phyloP scores from a whole-genome alignment of 768 basidiomycete species.

The Termitomyces sp. region DNA sequence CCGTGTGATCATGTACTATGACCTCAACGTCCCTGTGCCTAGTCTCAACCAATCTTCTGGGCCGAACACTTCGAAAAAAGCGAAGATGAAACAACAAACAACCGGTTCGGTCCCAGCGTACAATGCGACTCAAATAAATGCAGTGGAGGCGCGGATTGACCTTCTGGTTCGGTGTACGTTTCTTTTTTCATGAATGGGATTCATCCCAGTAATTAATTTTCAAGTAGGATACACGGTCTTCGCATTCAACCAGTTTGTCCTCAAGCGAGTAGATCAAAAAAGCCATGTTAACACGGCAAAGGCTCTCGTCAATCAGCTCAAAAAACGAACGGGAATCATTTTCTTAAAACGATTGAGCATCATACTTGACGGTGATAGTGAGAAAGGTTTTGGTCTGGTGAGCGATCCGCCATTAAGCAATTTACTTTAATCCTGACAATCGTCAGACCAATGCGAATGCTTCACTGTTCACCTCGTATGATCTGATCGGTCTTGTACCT shows the following conservation, averaged over 20 bases:
- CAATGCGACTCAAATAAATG: conserved; percentile 49
- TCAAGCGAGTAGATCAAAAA: conserved; percentile 69
- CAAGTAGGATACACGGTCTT: conserved; percentile 86
- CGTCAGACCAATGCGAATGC: conserved; percentile 67
- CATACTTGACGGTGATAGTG: conserved; percentile 75
- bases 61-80: conserved; percentile 42
- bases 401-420: conserved; percentile 14
- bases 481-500: conserved; percentile 72
- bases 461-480: conserved; percentile 57
- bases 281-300: conserved; percentile 62
- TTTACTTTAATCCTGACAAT: neutral
- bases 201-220: conserved; percentile 7
- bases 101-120: conserved; percentile 26
- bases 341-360: conserved; percentile 78
- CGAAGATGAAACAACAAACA: conserved; percentile 40
- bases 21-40: conserved; percentile 58
- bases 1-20: conserved; percentile 44
- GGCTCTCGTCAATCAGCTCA: conserved; percentile 52
- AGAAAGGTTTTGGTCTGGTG: conserved; percentile 82
- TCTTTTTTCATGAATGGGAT: neutral
- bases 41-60: conserved; percentile 21
- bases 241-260: conserved; percentile 68
- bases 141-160: conserved; percentile 61
- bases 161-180: conserved; percentile 67
- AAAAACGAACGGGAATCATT: conserved; percentile 52